Evolutionary conservation across 148 eudicot species (phyloP).

Genomic region (Rheum nobile): DNA sequence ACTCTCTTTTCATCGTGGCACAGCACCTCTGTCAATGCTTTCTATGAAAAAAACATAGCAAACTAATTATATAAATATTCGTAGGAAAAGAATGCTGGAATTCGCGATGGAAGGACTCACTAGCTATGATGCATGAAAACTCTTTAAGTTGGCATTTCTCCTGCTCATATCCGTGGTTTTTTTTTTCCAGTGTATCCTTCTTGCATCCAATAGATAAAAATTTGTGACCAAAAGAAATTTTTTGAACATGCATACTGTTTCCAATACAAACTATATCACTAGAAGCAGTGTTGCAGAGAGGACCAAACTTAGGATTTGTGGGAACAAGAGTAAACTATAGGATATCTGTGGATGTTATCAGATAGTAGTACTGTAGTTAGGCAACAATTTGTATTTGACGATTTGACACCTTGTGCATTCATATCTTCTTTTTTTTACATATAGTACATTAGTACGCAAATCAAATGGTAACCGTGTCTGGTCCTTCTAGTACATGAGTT

Average conservation of each 20-base stretch:
- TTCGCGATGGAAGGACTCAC: neutral
- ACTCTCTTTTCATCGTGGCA: neutral
- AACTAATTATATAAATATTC: no score
- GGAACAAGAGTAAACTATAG: neutral
- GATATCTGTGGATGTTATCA: neutral
- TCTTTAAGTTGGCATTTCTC: neutral
- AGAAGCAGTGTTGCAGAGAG: neutral
- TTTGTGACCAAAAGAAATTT: neutral
- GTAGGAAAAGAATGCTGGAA: neutral
- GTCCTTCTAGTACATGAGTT: neutral
- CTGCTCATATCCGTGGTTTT: neutral
- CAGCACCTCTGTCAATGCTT: no score
- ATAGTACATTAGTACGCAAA: neutral
- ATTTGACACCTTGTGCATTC: neutral
- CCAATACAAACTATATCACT: neutral
- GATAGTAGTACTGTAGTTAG: neutral
- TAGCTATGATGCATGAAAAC: neutral
- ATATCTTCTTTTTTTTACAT: neutral
- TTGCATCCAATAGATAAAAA: neutral
- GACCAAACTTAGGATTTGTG: neutral
- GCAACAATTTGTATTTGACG: neutral
- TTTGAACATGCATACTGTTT: neutral
- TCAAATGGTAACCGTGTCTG: neutral
- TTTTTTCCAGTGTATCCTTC: neutral
- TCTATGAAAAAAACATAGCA: neutral